phyloP scores from a whole-genome alignment of 1,139 yeast genomes.

The Debaryomyces psychrophilus region DNA sequence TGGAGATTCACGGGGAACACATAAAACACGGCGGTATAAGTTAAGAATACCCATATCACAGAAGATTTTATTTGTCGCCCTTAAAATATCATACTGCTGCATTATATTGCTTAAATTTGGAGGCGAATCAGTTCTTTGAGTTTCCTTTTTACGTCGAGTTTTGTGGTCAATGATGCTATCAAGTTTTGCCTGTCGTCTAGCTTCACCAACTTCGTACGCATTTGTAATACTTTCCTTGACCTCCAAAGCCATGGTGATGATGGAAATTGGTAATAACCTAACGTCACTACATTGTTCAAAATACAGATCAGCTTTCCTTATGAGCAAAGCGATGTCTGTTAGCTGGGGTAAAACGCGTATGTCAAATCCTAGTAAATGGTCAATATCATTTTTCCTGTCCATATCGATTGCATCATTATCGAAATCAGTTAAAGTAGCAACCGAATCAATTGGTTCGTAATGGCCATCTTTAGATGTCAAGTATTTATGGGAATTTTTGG shows the following conservation, averaged over 20 bases:
- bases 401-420: conserved; percentile 12
- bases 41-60: conserved; percentile 58
- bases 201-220: conserved; percentile 39
- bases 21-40: conserved; percentile 57
- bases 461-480: conserved; percentile 19
- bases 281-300: conserved; percentile 18
- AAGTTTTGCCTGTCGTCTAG: conserved; percentile 35
- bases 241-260: conserved; percentile 50
- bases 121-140: conserved; percentile 18
- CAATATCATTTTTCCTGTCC: conserved; percentile 50
- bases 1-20: conserved; percentile 48
- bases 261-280: conserved; percentile 31
- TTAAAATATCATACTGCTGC: conserved; percentile 41
- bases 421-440: conserved; percentile 17
- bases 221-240: conserved; percentile 41
- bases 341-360: conserved; percentile 53
- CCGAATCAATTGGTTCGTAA: conserved; percentile 24
- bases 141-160: conserved; percentile 17
- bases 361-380: conserved; percentile 63
- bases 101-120: conserved; percentile 25
- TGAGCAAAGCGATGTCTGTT: conserved; percentile 48
- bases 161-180: conserved; percentile 28
- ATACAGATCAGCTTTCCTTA: conserved; percentile 39
- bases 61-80: conserved; percentile 60
- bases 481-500: conserved; percentile 35